Evolutionary conservation across 768 basidiomycete genomes (phyloP), one percentile per base, ranked within the genome.

Genomic region (Leccinum disarticulatum): DNA sequence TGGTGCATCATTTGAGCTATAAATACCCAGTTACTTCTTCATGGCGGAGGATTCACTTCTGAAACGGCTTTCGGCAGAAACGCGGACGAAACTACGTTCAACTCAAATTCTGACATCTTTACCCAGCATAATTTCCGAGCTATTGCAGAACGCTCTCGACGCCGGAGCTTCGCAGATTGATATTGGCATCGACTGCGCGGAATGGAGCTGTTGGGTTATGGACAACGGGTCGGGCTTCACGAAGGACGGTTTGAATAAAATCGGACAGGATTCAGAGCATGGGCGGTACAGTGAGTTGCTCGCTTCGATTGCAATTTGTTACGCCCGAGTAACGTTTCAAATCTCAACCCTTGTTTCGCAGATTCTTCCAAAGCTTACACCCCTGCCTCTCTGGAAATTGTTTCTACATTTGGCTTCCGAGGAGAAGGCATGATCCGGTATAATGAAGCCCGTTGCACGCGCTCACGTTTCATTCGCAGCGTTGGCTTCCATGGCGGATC

Each of bases 71-170:
- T 79, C 88, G 49, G 70, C 67, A 17, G 75, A 78, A n/a, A 91
- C 91, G 6, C 86, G 84, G 49, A 78, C 84, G 22, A 85, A 80
- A 65, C 78, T 98, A 49, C 86, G 95, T 47, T 95, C 94, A 2
- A 84, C 91, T 0, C 85, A 92, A 67, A 87, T 95, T 62, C 75
- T 98, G 60, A 93, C 93, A 0, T 90, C 93, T 6, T 70, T 97
- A 28, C 80, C 89, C 8, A 86, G 90, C 69, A 79, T 95, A 58
- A 77, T 95, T 22, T 87, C 87, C 2, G 94, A 98, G 73, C 83
- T 98, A 36, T 72, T 95, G 11, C 95, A 95, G 71, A 98, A 98
- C 71, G 81, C 92, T 3, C 79, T 98, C 9, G 96, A 98, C 66
- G 92, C 95, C 3, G 79, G 79, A 30, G 85, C 94, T 0, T 77